A percentile compares a stretch with the other conserved stretches of the same genome.
Evolutionary conservation across 345 rosid species (phyloP).

Genomic region (rapeseed (Brassica napus)): DNA sequence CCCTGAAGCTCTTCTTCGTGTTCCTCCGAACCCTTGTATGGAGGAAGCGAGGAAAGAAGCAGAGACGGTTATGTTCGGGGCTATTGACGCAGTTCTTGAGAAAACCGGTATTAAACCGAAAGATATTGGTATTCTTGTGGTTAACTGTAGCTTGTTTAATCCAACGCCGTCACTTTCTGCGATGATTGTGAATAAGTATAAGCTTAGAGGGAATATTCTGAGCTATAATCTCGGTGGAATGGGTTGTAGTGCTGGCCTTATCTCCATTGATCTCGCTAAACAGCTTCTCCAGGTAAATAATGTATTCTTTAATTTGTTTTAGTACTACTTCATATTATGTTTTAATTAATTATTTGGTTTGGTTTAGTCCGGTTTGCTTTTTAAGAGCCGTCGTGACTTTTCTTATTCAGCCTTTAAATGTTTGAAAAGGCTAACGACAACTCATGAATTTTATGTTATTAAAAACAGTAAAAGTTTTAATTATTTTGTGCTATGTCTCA

Average conservation of each 20-base stretch:
- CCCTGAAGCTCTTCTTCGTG: constrained; percentile 61
- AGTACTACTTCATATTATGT: neutral
- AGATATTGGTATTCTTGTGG: constrained; percentile 52
- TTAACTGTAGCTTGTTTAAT: constrained; percentile 54
- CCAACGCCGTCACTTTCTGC: constrained; percentile 58
- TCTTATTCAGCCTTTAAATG: neutral
- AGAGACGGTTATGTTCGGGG: constrained; percentile 50
- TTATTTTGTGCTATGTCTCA: neutral
- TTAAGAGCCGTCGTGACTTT: constrained; percentile 17
- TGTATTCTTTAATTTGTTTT: neutral
- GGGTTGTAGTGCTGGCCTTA: constrained; percentile 63
- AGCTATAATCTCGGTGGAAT: constrained; percentile 62
- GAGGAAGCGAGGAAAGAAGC: constrained; percentile 52
- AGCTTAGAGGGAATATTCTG: constrained; percentile 49
- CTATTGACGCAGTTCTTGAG: constrained; percentile 48
- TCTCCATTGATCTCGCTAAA: constrained; percentile 62
- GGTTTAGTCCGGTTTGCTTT: neutral
- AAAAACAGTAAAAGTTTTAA: neutral
- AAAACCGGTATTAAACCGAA: constrained; percentile 51
- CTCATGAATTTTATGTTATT: constrained; percentile 1
- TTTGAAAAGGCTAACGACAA: constrained; percentile 28
- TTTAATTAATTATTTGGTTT: neutral
- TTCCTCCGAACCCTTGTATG: constrained; percentile 49
- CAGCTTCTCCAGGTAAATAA: constrained; percentile 53
- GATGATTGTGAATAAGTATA: constrained; percentile 49